Base-by-base conservation (phyloP, 192 early-diverging fungal species). In the Powellomyces hirtus region DNA sequence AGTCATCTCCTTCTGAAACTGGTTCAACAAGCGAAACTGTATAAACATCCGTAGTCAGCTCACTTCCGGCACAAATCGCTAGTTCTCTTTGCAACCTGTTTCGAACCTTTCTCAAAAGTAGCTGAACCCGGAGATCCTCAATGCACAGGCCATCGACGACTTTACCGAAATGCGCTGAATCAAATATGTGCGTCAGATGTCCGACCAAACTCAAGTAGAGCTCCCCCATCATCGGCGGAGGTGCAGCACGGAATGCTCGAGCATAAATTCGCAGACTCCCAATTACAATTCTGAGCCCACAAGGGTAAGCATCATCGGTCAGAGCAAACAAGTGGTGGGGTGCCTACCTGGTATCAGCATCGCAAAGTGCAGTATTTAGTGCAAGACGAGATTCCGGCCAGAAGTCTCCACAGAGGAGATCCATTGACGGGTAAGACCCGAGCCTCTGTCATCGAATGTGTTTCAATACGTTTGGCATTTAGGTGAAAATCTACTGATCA, bases 21-120 rank as follows among this genome's bases (percentile, higher is more conserved):
- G 83, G 24, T 79, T 70, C 18, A 84, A 63, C 2, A 84, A 75
- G 16, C 83, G 77, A 49, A 84, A 82, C 80, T 84, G 33, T 27
- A 24, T 18, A 49, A 49, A 49, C n/a, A 24, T 16, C 2, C 46
- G 5, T 14, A 2, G 46, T 49, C 26, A 49, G 26, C 26, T 42
- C 40, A n/a, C 40, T 49, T 18, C 46, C 5, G 5, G n/a, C 26
- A 3, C 4, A 49, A 49, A 49, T 24, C 14, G 46, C 16, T n/a
- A n/a, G n/a, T n/a, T n/a, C n/a, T 6, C 26, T 16, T 49, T 14
- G 46, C 46, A 49, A 14, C 3, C 26, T 18, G 14, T 16, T 49
- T n/a, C 14, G 14, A 30, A 81, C 81, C 57, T 81, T 81, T 52
- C 62, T 66, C 6, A 82, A 51, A 7, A 76, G 31, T 20, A 77